These are phyloP conservation scores for Neoarthrinium moseri DNA, from an alignment of 2,329 filamentous ascomycete species.

Conservation along the genomic window DNA sequence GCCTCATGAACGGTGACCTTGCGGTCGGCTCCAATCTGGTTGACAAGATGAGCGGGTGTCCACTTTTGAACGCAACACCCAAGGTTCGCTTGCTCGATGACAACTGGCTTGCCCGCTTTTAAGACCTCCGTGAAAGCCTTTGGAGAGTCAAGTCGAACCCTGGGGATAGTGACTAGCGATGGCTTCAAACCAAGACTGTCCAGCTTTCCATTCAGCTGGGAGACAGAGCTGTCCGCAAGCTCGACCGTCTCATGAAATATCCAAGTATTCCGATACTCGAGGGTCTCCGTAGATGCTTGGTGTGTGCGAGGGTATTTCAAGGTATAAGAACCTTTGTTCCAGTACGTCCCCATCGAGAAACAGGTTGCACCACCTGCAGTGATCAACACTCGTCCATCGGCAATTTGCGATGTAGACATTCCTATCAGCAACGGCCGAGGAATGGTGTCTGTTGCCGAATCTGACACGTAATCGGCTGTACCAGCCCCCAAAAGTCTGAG, in stretches of 20 bases:
- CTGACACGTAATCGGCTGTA: background rate
- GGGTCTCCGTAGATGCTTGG: background rate
- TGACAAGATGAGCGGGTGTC: conserved; percentile 66
- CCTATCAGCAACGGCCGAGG: conserved; percentile 70
- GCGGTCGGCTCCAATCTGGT: conserved; percentile 58
- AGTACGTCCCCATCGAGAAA: conserved; percentile 87
- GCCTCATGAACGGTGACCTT: conserved; percentile 75
- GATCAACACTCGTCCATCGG: conserved; percentile 54
- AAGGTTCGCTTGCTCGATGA: conserved; percentile 65
- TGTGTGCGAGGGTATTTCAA: background rate
- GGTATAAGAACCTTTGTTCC: conserved; percentile 59
- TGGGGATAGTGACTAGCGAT: conserved; percentile 41
- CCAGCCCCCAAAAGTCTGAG: conserved; percentile 23
- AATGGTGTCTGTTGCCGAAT: background rate
- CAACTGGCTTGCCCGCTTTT: conserved; percentile 54
- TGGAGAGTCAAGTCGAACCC: conserved; percentile 48
- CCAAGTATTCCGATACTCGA: background rate
- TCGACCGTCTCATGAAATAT: conserved; percentile 6
- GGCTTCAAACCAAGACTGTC: conserved; percentile 29
- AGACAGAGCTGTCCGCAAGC: background rate
- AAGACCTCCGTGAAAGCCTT: conserved; percentile 62
- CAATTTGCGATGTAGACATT: conserved; percentile 51
- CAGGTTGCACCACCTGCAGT: conserved; percentile 82
- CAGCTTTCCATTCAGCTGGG: background rate
- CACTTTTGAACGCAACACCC: conserved; percentile 67